These are phyloP conservation scores for Ajuga chamaepitys DNA, from an alignment of 257 asterid species.

Conservation along the genomic window DNA sequence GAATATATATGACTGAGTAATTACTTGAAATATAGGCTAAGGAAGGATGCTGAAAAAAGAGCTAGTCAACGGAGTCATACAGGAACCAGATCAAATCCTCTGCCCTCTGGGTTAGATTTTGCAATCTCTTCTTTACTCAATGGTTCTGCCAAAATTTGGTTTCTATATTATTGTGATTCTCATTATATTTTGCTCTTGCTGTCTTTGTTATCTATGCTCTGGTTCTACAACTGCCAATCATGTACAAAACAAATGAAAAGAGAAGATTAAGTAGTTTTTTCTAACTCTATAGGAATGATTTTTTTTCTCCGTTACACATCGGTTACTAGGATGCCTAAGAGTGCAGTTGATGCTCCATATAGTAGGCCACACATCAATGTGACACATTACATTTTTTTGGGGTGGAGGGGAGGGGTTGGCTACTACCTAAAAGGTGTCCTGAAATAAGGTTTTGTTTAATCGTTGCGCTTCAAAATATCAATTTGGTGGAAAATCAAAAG, in stretches of 20 bases:
- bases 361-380: not conserved
- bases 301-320: not conserved
- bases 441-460: not conserved
- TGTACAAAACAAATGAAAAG: not conserved
- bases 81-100: conserved; percentile 36
- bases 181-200: not conserved
- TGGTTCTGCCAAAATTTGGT: not conserved
- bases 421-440: not conserved
- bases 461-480: not conserved
- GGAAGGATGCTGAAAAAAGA: conserved; percentile 39
- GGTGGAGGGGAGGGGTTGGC: no score
- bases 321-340: not conserved
- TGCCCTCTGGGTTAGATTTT: conserved; percentile 36
- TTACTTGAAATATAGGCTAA: conserved; percentile 28
- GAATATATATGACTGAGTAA: not conserved
- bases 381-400: no score
- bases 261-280: not conserved
- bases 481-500: not conserved
- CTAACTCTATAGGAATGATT: not conserved
- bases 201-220: not conserved
- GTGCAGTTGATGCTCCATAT: conserved; percentile 1
- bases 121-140: conserved; percentile 2
- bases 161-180: not conserved
- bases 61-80: conserved; percentile 32
- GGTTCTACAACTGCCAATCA: not conserved